A percentile compares a stretch with the other conserved stretches of the same genome.
Evolutionary conservation across 441 rosid species (phyloP).

Genomic region (Manihot esculenta): DNA sequence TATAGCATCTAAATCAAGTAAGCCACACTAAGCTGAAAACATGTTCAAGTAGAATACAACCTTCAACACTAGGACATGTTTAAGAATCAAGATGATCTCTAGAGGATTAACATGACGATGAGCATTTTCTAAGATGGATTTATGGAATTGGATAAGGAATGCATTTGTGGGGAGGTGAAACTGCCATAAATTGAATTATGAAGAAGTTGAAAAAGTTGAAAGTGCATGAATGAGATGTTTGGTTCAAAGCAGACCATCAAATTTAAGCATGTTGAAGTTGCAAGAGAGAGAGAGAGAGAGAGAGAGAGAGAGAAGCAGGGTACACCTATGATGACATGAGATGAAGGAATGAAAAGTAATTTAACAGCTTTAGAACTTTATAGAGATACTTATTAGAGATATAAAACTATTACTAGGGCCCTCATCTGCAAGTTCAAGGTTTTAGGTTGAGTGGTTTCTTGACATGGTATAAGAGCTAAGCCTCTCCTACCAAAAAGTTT

Average conservation of each 20-base stretch:
- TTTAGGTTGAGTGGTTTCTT: no score
- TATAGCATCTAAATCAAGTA: background rate
- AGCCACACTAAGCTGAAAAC: background rate
- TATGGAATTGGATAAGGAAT: background rate
- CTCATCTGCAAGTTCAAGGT: no score
- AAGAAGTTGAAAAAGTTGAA: background rate
- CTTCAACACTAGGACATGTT: background rate
- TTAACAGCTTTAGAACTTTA: no score
- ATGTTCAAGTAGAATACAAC: constrained; percentile 13
- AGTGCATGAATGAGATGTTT: background rate
- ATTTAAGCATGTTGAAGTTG: constrained; percentile 11
- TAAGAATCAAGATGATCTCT: background rate
- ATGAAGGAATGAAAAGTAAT: background rate
- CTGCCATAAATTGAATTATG: background rate
- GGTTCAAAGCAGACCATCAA: background rate
- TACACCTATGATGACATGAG: background rate
- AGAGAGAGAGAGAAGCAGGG: background rate
- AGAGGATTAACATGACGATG: background rate
- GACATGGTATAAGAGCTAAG: no score
- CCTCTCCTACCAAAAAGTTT: no score
- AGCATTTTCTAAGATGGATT: background rate
- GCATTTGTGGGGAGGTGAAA: constrained; percentile 1
- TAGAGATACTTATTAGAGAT: no score
- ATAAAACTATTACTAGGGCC: no score
- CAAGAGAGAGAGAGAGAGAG: background rate